Evolutionary conservation across 164 flowering plant species (phyloP), one percentile per base, ranked within the genome.

Genomic region (Cinnamomum micranthum): DNA sequence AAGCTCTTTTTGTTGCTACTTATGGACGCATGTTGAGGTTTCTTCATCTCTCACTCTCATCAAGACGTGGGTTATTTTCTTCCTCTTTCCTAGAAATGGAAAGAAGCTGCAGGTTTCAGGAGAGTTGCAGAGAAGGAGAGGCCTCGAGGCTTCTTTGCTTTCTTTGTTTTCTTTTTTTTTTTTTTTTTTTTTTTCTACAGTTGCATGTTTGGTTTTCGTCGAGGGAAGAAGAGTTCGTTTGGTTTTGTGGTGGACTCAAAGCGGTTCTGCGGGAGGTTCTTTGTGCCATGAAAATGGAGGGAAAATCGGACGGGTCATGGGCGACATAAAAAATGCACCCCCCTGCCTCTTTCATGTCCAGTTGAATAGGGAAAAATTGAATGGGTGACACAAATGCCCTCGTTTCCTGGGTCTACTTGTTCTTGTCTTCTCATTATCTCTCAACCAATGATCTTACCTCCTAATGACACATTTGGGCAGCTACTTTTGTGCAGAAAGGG

Each of bases 11-110:
- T 75, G 28, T 28, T 64, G 41, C 64, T 67, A 22, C 20, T 5
- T 73, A 50, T 68, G 76, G 69, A 66, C 20, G 27, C 80, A 55
- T 79, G 76, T 64, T 78, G 80, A 77, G 76, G 75, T 72, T 86
- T 84, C 85, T 84, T 87, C 92, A 86, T 88, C 75, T 80, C 79
- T 83, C 87, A 74, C 77, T 70, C 72, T 51, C 28, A 52, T 41
- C 69, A 28, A 7, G 12, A 20, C 15, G 68, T 60, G 17, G 47
- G 47, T 12, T 25, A 10, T 67, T 20, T 55, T 13, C 60, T 55
- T 55, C n/a, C n/a, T 55, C n/a, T 55, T 55, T 55, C 60, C 60
- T 20, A 20, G n/a, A 55, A 55, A 55, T 15, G 60, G 60, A 55
- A 14, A 17, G 14, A 31, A 6, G 7, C 19, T 14, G 27, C 31